Evolutionary conservation across 257 asterid genomes (phyloP), one percentile per base, ranked within the genome.

Genomic region (Linderniella brevidens): DNA sequence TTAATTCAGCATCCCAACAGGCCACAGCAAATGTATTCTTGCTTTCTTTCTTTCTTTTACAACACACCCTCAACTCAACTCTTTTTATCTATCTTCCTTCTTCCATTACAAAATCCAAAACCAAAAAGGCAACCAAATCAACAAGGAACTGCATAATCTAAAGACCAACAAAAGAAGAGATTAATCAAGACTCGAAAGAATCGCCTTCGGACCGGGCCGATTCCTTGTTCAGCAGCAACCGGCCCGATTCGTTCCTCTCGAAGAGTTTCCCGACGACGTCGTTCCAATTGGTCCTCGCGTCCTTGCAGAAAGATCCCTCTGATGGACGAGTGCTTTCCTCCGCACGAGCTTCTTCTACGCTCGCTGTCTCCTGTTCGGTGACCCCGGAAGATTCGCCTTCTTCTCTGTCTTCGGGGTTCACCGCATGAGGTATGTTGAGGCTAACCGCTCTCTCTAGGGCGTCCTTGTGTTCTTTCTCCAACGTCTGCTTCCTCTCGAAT

Each of bases 391-490:
- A 45, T 41, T 68, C 65, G 41, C 17, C 19, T 11, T 64, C 75
- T 60, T 61, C 74, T 4, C 57, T 52, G 5, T 61, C 74, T 3
- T 55, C 52, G 4, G 66, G 13, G 36, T 64, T 36, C 19, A 67
- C 76, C 0, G 98, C 94, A 20, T 84, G 74, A 49, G 98, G 98
- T 65, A 88, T 75, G n/a, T 88, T 88, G 69, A 84, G 64, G 51
- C 78, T 74, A 20, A 84, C 75, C 1, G 98, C 98, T 66, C 95
- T 78, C 59, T 88, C 80, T 53, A 88, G 43, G 19, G 98, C 98
- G 54, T 78, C 93, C 60, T 73, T 74, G 77, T 88, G 98, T 71
- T 88, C 98, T 52, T 76, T 74, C 62, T 84, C 86, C 19, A 84
- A 41, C 3, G 96, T 80, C 50, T 56, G 61, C 67, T 66, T 56